phyloP scores from a whole-genome alignment of 139 green algal species.

The Tetraselmis striata region DNA sequence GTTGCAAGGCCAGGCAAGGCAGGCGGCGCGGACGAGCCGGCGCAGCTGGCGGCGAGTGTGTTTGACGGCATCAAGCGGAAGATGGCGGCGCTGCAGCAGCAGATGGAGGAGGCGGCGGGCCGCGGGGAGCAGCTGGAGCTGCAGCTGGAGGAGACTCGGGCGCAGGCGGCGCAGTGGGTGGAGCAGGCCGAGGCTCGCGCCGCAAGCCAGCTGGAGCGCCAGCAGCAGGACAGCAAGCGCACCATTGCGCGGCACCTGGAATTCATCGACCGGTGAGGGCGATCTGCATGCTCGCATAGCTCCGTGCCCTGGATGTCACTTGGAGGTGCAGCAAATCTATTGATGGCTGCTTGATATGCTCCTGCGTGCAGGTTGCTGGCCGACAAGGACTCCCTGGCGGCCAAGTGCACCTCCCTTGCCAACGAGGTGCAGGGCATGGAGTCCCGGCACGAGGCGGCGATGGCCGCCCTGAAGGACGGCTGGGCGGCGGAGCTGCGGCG shows the following conservation, averaged over 20 bases:
- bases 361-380: constrained; percentile 28
- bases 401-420: constrained; percentile 9
- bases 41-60: constrained; percentile 24
- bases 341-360: no score
- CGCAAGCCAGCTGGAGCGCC: constrained; percentile 16
- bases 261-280: constrained; percentile 37
- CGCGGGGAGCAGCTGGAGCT: constrained; percentile 32
- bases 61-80: constrained; percentile 45
- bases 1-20: not conserved
- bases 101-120: constrained; percentile 13
- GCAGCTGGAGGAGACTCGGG: constrained; percentile 6
- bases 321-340: no score
- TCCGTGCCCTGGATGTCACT: no score
- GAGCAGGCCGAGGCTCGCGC: constrained; percentile 21
- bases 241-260: constrained; percentile 39
- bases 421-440: constrained; percentile 25
- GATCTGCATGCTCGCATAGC: no score
- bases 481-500: constrained; percentile 39
- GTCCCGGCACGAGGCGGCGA: constrained; percentile 19
- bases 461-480: constrained; percentile 42
- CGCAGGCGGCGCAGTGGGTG: not conserved
- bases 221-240: constrained; percentile 32
- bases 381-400: constrained; percentile 43
- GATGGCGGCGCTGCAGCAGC: constrained; percentile 33
- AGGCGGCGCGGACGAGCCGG: not conserved